Conservation (phyloP, 139 green algal species). For the Chlamydomonas eustigma region DNA sequence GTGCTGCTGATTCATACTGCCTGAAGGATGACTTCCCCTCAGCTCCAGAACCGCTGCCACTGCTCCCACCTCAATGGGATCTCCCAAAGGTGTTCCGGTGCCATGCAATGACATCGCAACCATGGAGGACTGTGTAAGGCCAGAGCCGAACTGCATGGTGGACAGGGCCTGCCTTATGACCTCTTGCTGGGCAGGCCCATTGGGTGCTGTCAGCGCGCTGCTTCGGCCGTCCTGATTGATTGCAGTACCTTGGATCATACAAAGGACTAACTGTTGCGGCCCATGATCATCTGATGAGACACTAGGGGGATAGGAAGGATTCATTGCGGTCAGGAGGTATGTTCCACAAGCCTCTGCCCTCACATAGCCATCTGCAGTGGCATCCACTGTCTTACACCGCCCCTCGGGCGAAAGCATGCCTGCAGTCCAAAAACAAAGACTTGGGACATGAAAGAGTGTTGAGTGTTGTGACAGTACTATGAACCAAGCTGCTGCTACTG, state of each 20-base stretch:
- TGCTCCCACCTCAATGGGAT: slow-evolving; percentile 86
- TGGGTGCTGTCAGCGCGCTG: slow-evolving; percentile 82
- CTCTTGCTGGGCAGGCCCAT: slow-evolving; percentile 79
- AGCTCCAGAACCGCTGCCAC: slow-evolving; percentile 35
- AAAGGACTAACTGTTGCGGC: slow-evolving; percentile 12
- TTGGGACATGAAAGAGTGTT: background rate
- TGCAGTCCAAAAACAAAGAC: slow-evolving; percentile 1
- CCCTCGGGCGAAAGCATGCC: slow-evolving; percentile 73
- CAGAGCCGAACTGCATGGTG: background rate
- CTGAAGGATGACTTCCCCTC: too few species aligned
- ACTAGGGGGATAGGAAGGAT: background rate
- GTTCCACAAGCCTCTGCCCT: slow-evolving; percentile 29
- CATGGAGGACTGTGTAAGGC: slow-evolving; percentile 27
- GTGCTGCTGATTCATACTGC: too few species aligned
- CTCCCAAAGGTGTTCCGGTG: slow-evolving; percentile 75
- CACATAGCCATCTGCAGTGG: slow-evolving; percentile 74
- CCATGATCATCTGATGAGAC: background rate
- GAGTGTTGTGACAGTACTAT: background rate
- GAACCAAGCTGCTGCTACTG: too few species aligned
- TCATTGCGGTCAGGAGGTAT: slow-evolving; percentile 28
- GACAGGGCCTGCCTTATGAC: slow-evolving; percentile 59
- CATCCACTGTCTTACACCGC: slow-evolving; percentile 83
- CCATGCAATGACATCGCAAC: slow-evolving; percentile 69
- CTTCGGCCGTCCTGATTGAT: slow-evolving; percentile 78
- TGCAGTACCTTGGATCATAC: slow-evolving; percentile 23